Base-by-base conservation (phyloP, 2,329 filamentous ascomycete genomes). In the Aureobasidium zeae region DNA sequence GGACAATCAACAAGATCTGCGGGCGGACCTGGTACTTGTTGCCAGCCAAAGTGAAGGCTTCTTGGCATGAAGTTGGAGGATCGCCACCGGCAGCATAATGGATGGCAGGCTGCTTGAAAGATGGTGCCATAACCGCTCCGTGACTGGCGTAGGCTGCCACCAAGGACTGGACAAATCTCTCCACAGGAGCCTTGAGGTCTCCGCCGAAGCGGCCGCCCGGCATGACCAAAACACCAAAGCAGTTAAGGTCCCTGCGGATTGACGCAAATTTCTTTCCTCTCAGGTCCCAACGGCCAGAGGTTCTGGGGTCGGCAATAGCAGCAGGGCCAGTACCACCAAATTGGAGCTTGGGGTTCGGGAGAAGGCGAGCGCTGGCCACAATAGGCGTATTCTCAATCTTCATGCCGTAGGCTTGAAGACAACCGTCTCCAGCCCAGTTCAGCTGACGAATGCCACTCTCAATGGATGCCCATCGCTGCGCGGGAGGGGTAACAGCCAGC, bases 231-330 rank as follows among this genome's bases (percentile, higher is more conserved):
- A 95, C 71, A 4, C 79, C 85, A 88, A 89, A 98, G 16, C 72
- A 74, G 38, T 68, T 69, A 5, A 96, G 70, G 0, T 76, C 71
- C 1, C 67, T 61, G 7, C 57, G 54, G 3, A 41, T 42, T 0
- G 63, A 52, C 57, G 94, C 91, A 59, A 95, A 95, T 60, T 82
- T 81, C 63, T 86, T 86, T 21, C 79, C 79, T 29, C 86, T 79
- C 9, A 96, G 70, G 59, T 94, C 85, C 91, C 91, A 98, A 17
- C 86, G 81, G 24, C 89, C 91, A 21, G 65, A 62, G 13, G 72
- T 74, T 15, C 76, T 72, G 2, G 86, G 84, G 44, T 80, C 77
- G 4, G 69, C 60, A 6, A 56, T 39, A 56, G 65, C 71, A 4
- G 37, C 42, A 10, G 11, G 7, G 12, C 28, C 28, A 9, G 31